Conservation (phyloP, 306 rosid species). For the Cucumis cinereus region DNA sequence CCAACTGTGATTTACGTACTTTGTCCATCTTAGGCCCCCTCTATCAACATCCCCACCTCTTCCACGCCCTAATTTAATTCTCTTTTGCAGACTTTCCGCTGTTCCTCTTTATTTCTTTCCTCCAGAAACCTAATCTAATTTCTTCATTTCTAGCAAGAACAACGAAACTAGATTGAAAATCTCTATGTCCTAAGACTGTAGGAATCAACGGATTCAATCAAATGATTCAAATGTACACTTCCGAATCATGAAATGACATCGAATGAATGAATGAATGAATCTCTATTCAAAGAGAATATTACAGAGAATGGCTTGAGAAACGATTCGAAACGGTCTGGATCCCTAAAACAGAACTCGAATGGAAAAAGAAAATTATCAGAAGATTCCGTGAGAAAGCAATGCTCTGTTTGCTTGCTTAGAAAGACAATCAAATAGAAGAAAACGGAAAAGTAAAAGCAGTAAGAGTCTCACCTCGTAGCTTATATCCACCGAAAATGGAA, state of each 20-base stretch:
- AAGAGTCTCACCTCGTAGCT: slow-evolving; percentile 10
- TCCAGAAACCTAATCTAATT: background rate
- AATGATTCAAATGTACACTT: background rate
- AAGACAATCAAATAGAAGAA: background rate
- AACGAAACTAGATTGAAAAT: background rate
- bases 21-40: slow-evolving; percentile 11
- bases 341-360: background rate
- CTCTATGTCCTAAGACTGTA: background rate
- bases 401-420: slow-evolving; percentile 19
- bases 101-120: background rate
- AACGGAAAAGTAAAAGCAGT: background rate
- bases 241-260: background rate
- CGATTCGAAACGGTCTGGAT: background rate
- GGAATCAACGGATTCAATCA: background rate
- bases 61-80: background rate
- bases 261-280: slow-evolving; percentile 1
- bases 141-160: background rate
- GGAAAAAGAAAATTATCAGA: background rate
- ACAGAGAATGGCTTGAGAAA: background rate
- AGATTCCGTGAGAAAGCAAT: background rate
- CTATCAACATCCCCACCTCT: background rate
- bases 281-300: background rate
- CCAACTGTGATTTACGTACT: slow-evolving; percentile 19
- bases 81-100: background rate
- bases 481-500: background rate